Percentiles rank a stretch among this genome's conserved stretches.
Conservation (phyloP, 2,329 filamentous ascomycete species). For the Clarireedia sp. region DNA sequence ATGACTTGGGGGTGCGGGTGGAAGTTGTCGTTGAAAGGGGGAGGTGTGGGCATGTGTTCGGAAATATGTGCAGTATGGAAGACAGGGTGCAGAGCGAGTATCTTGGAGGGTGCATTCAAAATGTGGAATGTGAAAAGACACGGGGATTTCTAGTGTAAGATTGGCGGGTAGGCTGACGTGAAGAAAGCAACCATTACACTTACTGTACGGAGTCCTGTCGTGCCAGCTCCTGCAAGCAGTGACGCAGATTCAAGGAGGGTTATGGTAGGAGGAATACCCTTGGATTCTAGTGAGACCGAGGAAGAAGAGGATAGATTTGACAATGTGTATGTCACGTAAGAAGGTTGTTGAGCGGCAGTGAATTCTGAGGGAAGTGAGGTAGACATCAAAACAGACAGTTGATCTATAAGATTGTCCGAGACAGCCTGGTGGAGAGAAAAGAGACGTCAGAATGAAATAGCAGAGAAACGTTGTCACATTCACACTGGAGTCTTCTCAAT, state of each 20-base stretch:
- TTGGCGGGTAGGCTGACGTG: too few relatives aligned
- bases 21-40: background rate
- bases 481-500: too few relatives aligned
- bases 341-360: constrained; percentile 60
- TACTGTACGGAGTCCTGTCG: constrained; percentile 63
- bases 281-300: background rate
- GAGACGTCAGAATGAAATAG: constrained; percentile 16
- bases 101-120: too few relatives aligned
- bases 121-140: background rate
- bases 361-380: constrained; percentile 56
- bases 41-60: background rate
- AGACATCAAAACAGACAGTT: constrained; percentile 57
- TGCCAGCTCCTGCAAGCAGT: constrained; percentile 62
- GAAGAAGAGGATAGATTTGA: constrained; percentile 10
- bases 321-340: constrained; percentile 63
- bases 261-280: constrained; percentile 32
- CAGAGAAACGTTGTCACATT: too few relatives aligned
- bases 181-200: background rate
- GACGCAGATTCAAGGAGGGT: constrained; percentile 62
- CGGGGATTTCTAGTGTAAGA: background rate
- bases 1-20: background rate
- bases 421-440: constrained; percentile 55
- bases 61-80: background rate
- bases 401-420: constrained; percentile 68
- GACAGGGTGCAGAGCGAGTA: background rate